Conservation (phyloP, 73 alveolate species). For the Paramecium caudatum region DNA sequence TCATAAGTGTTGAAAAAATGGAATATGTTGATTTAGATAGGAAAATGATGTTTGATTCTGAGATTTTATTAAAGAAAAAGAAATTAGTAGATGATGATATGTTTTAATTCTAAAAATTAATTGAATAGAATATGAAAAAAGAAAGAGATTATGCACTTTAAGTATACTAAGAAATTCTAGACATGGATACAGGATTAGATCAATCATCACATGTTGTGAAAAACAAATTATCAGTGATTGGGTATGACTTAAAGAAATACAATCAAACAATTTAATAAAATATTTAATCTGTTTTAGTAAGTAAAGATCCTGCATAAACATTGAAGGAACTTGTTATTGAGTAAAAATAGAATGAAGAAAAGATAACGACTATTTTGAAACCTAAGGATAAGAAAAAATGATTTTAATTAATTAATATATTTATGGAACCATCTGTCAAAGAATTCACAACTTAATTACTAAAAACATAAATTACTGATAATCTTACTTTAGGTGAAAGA, state of each 20-base stretch:
- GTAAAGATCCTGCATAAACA: background rate
- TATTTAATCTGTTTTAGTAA: background rate
- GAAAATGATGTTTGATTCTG: conserved; percentile 37
- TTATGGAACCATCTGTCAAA: conserved; percentile 53
- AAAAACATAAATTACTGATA: conserved; percentile 29
- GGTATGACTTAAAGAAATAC: background rate
- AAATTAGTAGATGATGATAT: conserved; percentile 21
- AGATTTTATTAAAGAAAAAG: conserved; percentile 28
- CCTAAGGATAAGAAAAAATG: background rate
- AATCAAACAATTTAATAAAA: background rate
- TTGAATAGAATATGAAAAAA: background rate
- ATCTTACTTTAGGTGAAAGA: background rate
- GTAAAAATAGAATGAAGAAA: background rate
- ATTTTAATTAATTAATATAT: background rate
- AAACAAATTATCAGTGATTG: conserved; percentile 44
- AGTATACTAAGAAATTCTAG: conserved; percentile 23
- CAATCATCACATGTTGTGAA: background rate
- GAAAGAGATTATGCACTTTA: conserved; percentile 51
- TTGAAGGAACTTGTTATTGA: background rate
- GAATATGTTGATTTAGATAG: conserved; percentile 7
- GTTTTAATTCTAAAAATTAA: background rate
- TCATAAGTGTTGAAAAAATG: conserved; percentile 2
- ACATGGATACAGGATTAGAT: conserved; percentile 30
- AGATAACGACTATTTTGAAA: background rate
- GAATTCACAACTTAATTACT: conserved; percentile 20